phyloP scores from a whole-genome alignment of 768 basidiomycete genomes.

The Rhizopogon vesiculosus region DNA sequence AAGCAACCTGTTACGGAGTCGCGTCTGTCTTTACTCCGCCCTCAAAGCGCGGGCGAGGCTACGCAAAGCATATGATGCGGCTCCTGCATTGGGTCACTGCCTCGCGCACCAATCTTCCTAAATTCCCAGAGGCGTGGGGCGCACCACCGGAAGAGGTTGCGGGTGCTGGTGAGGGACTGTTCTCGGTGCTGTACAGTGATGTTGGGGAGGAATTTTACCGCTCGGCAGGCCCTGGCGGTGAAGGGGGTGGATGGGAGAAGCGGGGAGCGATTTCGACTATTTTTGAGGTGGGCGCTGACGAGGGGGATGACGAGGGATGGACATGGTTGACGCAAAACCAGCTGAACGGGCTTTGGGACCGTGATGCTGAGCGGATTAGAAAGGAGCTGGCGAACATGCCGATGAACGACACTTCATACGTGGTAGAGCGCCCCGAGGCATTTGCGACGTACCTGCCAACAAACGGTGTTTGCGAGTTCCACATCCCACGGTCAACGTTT shows the following conservation, averaged over 20 bases:
- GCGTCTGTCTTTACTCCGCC: constrained; percentile 55
- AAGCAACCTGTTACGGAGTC: constrained; percentile 44
- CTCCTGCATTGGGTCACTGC: constrained; percentile 56
- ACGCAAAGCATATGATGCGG: constrained; percentile 60
- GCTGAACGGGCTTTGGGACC: constrained; percentile 32
- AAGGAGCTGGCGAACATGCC: constrained; percentile 19
- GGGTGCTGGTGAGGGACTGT: constrained; percentile 33
- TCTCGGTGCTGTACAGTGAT: constrained; percentile 57
- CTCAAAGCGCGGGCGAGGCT: constrained; percentile 47
- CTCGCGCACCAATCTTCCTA: constrained; percentile 23
- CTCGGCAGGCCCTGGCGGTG: constrained; percentile 30
- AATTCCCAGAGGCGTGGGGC: constrained; percentile 41
- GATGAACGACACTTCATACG: constrained; percentile 5
- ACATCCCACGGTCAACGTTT: constrained; percentile 27
- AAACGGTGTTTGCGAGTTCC: constrained; percentile 42
- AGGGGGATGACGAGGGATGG: constrained; percentile 7
- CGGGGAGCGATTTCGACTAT: constrained; percentile 31
- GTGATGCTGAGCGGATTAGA: constrained; percentile 35
- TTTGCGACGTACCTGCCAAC: constrained; percentile 37
- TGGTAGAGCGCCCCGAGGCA: constrained; percentile 10
- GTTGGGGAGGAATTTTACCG: constrained; percentile 44
- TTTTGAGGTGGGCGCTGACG: constrained; percentile 28
- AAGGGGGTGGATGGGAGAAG: constrained; percentile 41
- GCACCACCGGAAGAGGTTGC: constrained; percentile 32
- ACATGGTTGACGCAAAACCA: constrained; percentile 32